Evolutionary conservation across 2,329 filamentous ascomycete genomes (phyloP).

Genomic region (Penicillium sclerotigenum): DNA sequence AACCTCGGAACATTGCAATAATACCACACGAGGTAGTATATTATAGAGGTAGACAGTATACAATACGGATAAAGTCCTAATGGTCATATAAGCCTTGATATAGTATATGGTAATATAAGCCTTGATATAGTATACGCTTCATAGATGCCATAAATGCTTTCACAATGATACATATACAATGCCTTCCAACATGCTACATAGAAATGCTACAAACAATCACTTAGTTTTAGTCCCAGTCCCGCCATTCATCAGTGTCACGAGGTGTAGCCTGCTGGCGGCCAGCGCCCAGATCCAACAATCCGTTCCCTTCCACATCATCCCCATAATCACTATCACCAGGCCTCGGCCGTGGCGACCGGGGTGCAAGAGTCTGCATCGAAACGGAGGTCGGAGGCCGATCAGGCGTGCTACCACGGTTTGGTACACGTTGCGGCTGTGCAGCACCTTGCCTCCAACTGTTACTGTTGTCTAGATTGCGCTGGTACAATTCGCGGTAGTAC

Average conservation of each 20-base stretch:
- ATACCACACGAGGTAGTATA: not conserved
- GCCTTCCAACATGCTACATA: not conserved
- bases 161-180: conserved; percentile 4
- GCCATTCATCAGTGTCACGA: conserved; percentile 37
- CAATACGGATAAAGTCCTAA: not conserved
- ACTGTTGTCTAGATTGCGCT: conserved; percentile 34
- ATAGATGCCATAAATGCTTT: not conserved
- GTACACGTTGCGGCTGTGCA: conserved; percentile 20
- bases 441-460: conserved; percentile 26
- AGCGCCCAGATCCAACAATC: conserved; percentile 20
- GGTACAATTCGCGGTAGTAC: conserved; percentile 36
- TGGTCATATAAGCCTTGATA: not conserved
- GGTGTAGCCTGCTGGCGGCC: conserved; percentile 7
- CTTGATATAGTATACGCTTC: not conserved
- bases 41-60: not conserved
- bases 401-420: conserved; percentile 19
- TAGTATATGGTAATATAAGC: not conserved
- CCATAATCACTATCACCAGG: conserved; percentile 38
- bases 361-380: conserved; percentile 43
- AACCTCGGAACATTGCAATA: not conserved
- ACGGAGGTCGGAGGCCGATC: conserved; percentile 41
- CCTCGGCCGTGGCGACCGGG: conserved; percentile 38
- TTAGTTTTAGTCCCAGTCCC: conserved; percentile 39
- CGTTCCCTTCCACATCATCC: conserved; percentile 26
- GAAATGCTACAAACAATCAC: conserved; percentile 15